Evolutionary conservation across 805 yeast species (phyloP), one percentile per base, ranked within the genome.

Genomic region (Yamadazyma laniorum): DNA sequence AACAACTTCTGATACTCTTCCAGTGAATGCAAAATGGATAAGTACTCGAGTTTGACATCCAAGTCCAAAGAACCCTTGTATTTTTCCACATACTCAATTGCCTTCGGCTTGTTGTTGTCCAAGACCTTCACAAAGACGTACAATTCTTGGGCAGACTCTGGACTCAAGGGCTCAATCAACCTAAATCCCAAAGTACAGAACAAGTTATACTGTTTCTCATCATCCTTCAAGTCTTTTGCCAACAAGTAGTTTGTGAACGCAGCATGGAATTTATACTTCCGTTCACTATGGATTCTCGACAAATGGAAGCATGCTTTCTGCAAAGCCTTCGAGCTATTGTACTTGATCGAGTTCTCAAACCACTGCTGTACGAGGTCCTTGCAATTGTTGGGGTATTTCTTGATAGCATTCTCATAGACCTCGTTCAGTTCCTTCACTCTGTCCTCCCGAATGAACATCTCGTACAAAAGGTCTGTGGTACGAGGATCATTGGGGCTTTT

Each of bases 141-240:
- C 2, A 74, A 61, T 43, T 89, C 95, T 49, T 87, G 95, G 6
- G 82, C 76, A 15, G 68, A 64, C 28, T 63, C 47, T 1, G 91
- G 86, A 30, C 65, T 62, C 13, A 72, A 53, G n/a, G 59, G 58
- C 19, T 74, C 78, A 19, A 84, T 55, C 45, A 82, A 55, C 46
- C 81, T 77, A 41, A 70, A 51, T 0, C 88, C 90, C 23, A 88
- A 61, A 41, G 71, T 64, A 1, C 86, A 81, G 43, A 77, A 77
- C 26, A 88, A 58, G 26, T 56, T 63, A 34, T 53, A 51, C 47
- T 80, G 85, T 39, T 74, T 65, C 0, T 62, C 66, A 33, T 45
- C 56, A 5, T 18, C 16, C 23, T 18, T 35, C 1, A 53, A 38
- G 3, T 50, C 44, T 1, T 51, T 47, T 21, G 75, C 43, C 34